Evolutionary conservation across 257 asterid genomes (phyloP).

Genomic region (Solanum pinnatisectum): DNA sequence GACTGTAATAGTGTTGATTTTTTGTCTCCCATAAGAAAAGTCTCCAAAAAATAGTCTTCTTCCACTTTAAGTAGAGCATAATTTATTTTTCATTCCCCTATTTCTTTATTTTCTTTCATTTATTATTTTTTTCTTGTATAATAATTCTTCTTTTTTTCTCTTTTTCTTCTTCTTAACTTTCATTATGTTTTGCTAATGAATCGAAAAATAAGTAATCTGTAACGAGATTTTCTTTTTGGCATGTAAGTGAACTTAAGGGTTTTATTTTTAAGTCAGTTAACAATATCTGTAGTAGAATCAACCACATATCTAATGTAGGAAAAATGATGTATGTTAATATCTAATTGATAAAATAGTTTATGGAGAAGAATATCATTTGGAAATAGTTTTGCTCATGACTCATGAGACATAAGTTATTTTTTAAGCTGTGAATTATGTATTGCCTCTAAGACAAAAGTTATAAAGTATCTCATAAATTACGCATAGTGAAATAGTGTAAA

Average conservation of each 20-base stretch:
- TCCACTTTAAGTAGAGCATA: too few relatives aligned
- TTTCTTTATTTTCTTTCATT: not conserved
- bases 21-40: too few relatives aligned
- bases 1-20: too few relatives aligned
- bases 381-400: not conserved
- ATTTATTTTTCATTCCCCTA: not conserved
- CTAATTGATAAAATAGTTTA: not conserved
- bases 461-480: not conserved
- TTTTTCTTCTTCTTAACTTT: too few relatives aligned
- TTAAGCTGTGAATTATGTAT: not conserved
- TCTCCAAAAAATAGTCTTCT: too few relatives aligned
- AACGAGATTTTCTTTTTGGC: not conserved
- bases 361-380: not conserved
- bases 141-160: too few relatives aligned
- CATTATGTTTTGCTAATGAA: not conserved
- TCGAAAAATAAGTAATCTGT: not conserved
- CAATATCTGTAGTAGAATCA: not conserved
- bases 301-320: not conserved
- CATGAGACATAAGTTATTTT: not conserved
- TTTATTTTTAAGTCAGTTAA: not conserved
- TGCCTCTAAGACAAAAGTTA: too few relatives aligned
- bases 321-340: too few relatives aligned
- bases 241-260: too few relatives aligned
- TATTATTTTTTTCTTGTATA: too few relatives aligned
- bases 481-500: not conserved